Percentiles rank a stretch among this genome's conserved stretches.
Conservation (phyloP, 495 filamentous ascomycete species). For the Penicillium daleae region DNA sequence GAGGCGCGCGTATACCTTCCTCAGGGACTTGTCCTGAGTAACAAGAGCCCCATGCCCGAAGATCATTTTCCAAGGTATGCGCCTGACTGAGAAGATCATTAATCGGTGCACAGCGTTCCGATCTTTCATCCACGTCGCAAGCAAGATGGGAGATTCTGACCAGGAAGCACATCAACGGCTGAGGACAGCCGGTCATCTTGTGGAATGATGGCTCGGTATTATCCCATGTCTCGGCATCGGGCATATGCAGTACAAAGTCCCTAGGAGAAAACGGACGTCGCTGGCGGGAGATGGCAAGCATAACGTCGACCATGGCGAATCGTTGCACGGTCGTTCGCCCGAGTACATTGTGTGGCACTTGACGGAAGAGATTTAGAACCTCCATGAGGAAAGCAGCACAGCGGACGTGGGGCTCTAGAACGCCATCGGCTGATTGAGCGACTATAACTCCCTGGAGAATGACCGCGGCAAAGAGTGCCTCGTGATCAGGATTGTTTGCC, state of each 20-base stretch:
- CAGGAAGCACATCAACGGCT: constrained; percentile 35
- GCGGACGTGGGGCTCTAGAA: constrained; percentile 33
- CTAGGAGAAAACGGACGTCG: constrained; percentile 30
- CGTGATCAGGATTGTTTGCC: constrained; percentile 16
- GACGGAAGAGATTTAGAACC: constrained; percentile 22
- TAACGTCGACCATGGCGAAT: constrained; percentile 36
- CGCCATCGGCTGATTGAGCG: constrained; percentile 31
- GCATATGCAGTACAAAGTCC: constrained; percentile 27
- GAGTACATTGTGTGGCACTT: constrained; percentile 22
- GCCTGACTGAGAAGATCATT: constrained; percentile 17
- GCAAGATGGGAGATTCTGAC: constrained; percentile 31
- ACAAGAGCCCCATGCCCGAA: constrained; percentile 26
- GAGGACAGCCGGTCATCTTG: constrained; percentile 37
- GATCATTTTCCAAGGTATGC: constrained; percentile 27
- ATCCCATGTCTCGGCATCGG: constrained; percentile 29
- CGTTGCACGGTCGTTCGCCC: constrained; percentile 30
- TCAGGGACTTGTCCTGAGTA: constrained; percentile 1
- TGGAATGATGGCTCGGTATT: constrained; percentile 33
- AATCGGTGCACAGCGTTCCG: not conserved
- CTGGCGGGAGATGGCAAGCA: constrained; percentile 36
- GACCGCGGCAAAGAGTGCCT: constrained; percentile 31
- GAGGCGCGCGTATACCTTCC: constrained; percentile 6
- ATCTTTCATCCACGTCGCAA: constrained; percentile 28
- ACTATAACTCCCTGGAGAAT: constrained; percentile 34
- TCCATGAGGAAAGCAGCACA: constrained; percentile 36